A percentile compares a stretch with the other conserved stretches of the same genome.
phyloP scores from a whole-genome alignment of 306 rosid species.

The Prosopis cineraria region DNA sequence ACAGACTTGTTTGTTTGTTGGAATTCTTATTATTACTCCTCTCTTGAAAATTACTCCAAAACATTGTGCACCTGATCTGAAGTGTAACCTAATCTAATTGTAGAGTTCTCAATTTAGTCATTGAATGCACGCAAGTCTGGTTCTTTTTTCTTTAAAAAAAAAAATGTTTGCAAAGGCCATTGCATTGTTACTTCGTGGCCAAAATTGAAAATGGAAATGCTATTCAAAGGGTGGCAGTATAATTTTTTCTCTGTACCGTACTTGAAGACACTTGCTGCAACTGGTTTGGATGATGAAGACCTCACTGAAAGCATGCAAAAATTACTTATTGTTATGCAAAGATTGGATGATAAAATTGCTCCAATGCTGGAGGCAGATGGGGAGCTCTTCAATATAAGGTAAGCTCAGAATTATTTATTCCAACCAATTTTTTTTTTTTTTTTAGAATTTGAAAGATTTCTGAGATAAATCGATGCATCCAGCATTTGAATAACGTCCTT shows the following conservation, averaged over 20 bases:
- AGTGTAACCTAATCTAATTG: constrained; percentile 14
- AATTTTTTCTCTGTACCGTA: constrained; percentile 20
- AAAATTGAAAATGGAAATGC: background rate
- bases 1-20: constrained; percentile 3
- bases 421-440: background rate
- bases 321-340: constrained; percentile 93
- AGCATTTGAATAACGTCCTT: background rate
- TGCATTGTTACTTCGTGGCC: background rate
- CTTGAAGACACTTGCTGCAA: constrained; percentile 93
- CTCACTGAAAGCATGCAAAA: constrained; percentile 94
- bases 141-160: background rate
- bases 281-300: constrained; percentile 81
- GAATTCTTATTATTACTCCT: background rate
- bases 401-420: constrained; percentile 22
- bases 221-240: constrained; percentile 12
- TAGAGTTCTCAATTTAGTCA: constrained; percentile 3
- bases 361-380: constrained; percentile 94
- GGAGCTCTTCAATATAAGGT: constrained; percentile 87
- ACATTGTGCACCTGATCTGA: constrained; percentile 8
- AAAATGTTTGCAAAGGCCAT: background rate
- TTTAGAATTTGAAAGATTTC: background rate
- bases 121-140: background rate
- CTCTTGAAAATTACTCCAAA: constrained; percentile 4
- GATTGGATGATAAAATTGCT: constrained; percentile 89
- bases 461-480: background rate